Evolutionary conservation across 768 basidiomycete genomes (phyloP), one percentile per base, ranked within the genome.

Genomic region (Psilocybe tampanensis): DNA sequence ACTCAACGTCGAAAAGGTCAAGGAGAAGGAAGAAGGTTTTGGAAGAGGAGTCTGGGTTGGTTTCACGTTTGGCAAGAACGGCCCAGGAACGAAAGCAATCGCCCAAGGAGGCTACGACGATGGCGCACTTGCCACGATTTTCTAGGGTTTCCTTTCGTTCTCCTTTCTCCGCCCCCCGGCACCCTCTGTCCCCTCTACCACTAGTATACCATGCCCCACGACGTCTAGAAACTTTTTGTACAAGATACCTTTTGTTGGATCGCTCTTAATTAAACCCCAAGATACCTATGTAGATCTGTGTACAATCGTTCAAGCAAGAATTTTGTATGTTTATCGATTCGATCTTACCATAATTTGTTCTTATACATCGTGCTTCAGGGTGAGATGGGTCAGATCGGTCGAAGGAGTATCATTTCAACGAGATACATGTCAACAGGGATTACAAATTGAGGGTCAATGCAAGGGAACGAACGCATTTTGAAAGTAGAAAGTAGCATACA

Each of bases 21-120:
- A 82, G 71, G 96, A 98, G 77, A 91, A 91, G 71, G 93, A 92
- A 3, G 92, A 93, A 57, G 71, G 79, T 2, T 74, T 82, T 63
- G 70, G 79, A 2, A 76, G 92, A 47, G 92, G 92, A 4, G 90
- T 94, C 42, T 94, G 92, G 92, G 92, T 93, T 52, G 92, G 92
- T 2, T 94, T 94, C 65, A 94, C 92, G 2, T 94, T 94, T 75
- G 92, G 92, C 26, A 93, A 92, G 75, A 92, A 92, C 69, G 89
- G 90, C 8, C 87, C 88, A 9, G 84, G 86, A 8, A 72, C 76
- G 8, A 81, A 79, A 60, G 75, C 76, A 47, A 56, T 68, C 13
- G 71, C 68, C 11, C 72, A 68, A 33, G 74, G 70, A 23, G 74
- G 73, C 13, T 74, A 75, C 41, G 84, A 83, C 56, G 80, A 81